A percentile compares a stretch with the other conserved stretches of the same genome.
phyloP scores from a whole-genome alignment of 495 filamentous ascomycete genomes.

The Xylaria scruposa region DNA sequence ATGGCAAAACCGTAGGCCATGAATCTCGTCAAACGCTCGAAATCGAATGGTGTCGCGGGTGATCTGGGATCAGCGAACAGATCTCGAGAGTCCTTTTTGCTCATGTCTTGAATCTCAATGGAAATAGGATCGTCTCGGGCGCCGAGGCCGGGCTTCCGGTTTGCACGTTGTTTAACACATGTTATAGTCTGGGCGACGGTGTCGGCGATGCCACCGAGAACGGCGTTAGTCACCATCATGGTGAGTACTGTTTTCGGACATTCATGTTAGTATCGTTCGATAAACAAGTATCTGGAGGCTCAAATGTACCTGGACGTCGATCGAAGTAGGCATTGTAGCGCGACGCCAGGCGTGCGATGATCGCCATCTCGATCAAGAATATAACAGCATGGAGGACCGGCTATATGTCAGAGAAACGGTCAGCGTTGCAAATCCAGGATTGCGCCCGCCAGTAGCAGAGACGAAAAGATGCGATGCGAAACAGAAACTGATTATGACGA shows the following conservation, averaged over 20 bases:
- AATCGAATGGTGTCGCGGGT: conserved; percentile 88
- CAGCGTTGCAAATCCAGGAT: conserved; percentile 29
- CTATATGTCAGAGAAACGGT: conserved; percentile 53
- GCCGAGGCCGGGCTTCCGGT: conserved; percentile 62
- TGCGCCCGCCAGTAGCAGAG: background rate
- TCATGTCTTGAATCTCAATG: conserved; percentile 88
- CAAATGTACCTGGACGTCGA: conserved; percentile 74
- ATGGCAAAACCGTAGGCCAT: conserved; percentile 96
- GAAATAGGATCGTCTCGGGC: conserved; percentile 73
- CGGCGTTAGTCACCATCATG: conserved; percentile 97
- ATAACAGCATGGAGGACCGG: conserved; percentile 86
- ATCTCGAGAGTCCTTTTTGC: conserved; percentile 82
- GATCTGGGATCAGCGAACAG: conserved; percentile 67
- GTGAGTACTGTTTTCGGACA: conserved; percentile 71
- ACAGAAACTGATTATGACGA: background rate
- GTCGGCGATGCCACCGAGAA: conserved; percentile 92
- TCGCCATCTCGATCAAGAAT: conserved; percentile 85
- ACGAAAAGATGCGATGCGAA: background rate
- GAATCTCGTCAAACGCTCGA: conserved; percentile 90
- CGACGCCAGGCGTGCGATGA: conserved; percentile 77
- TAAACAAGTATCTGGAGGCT: conserved; percentile 10
- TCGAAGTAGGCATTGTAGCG: conserved; percentile 95
- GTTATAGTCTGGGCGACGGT: conserved; percentile 95
- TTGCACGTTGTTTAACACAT: conserved; percentile 71
- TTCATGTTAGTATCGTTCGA: conserved; percentile 18